phyloP scores from a whole-genome alignment of 1,284 basidiomycete genomes.

The Somion occarium region DNA sequence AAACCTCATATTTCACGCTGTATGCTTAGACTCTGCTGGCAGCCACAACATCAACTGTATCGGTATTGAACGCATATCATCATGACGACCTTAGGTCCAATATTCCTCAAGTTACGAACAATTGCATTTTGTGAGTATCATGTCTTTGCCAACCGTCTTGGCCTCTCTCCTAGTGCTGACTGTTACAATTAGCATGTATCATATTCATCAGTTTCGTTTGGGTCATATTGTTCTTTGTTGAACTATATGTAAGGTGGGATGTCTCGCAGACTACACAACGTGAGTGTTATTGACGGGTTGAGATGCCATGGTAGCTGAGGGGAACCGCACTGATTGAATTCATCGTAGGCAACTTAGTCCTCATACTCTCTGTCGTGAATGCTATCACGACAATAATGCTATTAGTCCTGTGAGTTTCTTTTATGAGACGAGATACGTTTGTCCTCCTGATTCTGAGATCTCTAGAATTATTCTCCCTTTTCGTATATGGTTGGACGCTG shows the following conservation, averaged over 20 bases:
- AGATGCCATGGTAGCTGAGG: too few species aligned
- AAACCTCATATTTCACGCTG: not conserved
- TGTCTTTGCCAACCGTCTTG: too few species aligned
- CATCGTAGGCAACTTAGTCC: constrained; percentile 35
- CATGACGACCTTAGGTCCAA: not conserved
- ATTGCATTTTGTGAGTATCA: constrained; percentile 35
- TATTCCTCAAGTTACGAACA: constrained; percentile 36
- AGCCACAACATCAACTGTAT: not conserved
- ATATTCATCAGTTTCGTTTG: constrained; percentile 37
- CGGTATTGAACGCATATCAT: not conserved
- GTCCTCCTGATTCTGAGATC: not conserved
- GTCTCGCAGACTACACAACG: constrained; percentile 34
- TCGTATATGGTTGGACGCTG: constrained; percentile 52
- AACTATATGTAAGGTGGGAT: constrained; percentile 36
- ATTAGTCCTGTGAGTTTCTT: constrained; percentile 43
- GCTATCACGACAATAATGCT: constrained; percentile 44
- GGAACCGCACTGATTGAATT: not conserved
- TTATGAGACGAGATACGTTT: not conserved
- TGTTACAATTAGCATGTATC: constrained; percentile 28
- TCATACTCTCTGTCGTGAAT: constrained; percentile 43
- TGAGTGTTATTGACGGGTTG: constrained; percentile 24
- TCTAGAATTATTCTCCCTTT: constrained; percentile 47
- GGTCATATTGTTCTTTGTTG: constrained; percentile 36
- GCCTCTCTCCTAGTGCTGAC: not conserved
- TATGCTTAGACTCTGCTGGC: not conserved